These are phyloP conservation scores for Yamadazyma akitaensis DNA, from an alignment of 805 yeast species.

Conservation along the genomic window DNA sequence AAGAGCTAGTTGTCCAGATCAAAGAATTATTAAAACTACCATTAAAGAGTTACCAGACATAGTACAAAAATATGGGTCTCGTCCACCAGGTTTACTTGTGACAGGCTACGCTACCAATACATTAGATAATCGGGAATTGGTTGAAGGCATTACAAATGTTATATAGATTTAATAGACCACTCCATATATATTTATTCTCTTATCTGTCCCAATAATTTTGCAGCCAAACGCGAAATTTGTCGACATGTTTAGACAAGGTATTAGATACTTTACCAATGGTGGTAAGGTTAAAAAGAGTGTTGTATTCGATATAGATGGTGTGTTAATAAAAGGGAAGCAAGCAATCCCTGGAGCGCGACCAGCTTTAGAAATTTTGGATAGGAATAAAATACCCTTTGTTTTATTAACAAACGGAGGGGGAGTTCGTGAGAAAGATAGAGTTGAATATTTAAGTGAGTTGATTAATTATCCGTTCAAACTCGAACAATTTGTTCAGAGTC, in stretches of 20 bases:
- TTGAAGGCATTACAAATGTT: slow-evolving; percentile 7
- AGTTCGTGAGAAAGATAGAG: slow-evolving; percentile 58
- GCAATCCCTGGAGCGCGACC: slow-evolving; percentile 64
- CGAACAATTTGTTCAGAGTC: slow-evolving; percentile 76
- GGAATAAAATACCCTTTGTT: slow-evolving; percentile 67
- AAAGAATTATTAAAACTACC: slow-evolving; percentile 74
- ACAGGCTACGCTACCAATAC: slow-evolving; percentile 77
- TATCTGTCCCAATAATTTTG: background rate
- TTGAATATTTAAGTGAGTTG: slow-evolving; percentile 19
- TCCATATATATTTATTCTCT: background rate
- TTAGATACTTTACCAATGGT: background rate
- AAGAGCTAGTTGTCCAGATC: slow-evolving; percentile 92
- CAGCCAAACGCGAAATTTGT: slow-evolving; percentile 3
- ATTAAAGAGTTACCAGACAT: slow-evolving; percentile 67
- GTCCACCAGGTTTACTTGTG: slow-evolving; percentile 90
- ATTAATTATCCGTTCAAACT: slow-evolving; percentile 41
- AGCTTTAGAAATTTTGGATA: slow-evolving; percentile 54
- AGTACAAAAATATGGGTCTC: slow-evolving; percentile 70
- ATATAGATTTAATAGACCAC: background rate
- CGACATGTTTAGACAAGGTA: slow-evolving; percentile 4
- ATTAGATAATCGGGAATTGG: slow-evolving; percentile 19
- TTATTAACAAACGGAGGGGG: slow-evolving; percentile 93
- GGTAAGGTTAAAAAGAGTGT: slow-evolving; percentile 12
- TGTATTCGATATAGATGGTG: slow-evolving; percentile 76
- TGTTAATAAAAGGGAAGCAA: slow-evolving; percentile 66